Evolutionary conservation across 1,139 yeast species (phyloP), one percentile per base, ranked within the genome.

Genomic region (Taiozyma onychis): DNA sequence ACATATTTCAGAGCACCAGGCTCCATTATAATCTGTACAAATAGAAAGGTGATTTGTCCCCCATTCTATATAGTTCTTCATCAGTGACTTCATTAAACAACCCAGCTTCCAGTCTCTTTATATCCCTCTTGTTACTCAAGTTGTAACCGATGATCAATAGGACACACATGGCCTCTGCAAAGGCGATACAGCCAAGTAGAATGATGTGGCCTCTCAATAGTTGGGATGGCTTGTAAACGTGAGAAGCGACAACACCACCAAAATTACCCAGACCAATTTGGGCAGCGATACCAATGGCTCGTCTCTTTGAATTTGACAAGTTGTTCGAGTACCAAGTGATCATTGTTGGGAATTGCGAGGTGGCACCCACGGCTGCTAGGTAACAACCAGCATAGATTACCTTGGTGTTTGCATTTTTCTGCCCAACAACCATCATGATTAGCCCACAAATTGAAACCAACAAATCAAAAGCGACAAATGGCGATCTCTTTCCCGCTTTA

Each of bases 211-310:
- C 58, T 39, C 51, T 43, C 16, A 59, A 34, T 22, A 44, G 49
- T 9, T 44, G 3, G 21, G 46, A 44, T 9, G 44, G 39, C 8
- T 22, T 47, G 18, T 51, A 51, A 22, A 52, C 60, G 48, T 69
- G 66, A 45, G 71, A 62, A 6, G 69, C 66, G 45, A 69, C 58
- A 13, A 71, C 66, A 28, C 74, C 75, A 16, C 72, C 70, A 41
- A 72, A 60, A 49, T 69, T 67, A 14, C 75, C 77, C 30, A 70
- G 48, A 6, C 75, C 74, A 41, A 73, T 69, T 45, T 71, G 75
- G 30, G 69, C 56, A 6, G 73, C 75, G 62, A 68, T 65, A 2
- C 71, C 73, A 45, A 71, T 64, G 2, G 72, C 71, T 43, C 76
- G 62, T 53, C 72, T 72, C 54, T 62, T 66, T 6, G 63, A 60